Evolutionary conservation across 345 rosid species (phyloP), one percentile per base, ranked within the genome.

Genomic region (Citrus sinensis): DNA sequence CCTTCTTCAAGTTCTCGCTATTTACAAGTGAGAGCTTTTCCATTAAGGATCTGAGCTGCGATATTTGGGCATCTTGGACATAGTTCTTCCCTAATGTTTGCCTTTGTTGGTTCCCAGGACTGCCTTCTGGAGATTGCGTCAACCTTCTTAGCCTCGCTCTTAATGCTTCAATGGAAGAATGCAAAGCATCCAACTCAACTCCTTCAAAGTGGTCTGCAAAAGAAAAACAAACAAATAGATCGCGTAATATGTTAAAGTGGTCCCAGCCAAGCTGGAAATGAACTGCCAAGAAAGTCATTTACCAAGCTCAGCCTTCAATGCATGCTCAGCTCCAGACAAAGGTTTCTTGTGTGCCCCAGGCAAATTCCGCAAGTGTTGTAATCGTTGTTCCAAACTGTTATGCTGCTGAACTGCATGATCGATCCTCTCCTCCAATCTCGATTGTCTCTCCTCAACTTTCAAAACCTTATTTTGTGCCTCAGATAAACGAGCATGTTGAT

Each of bases 291-390:
- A 35, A 59, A 70, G 70, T 78, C 79, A 74, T 83, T 86, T 90
- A 93, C 99, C 97, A 1, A 92, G 94, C 81, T 93, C 93, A 39
- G 94, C 85, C 87, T 93, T 92, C 70, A 94, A 94, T 59, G 90
- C 89, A 66, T 83, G 85, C 84, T 97, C 99, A 62, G 98, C 99
- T 81, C 82, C 88, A 6, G 98, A 90, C 83, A 94, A 83, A n/a
- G 97, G 99, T 77, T 85, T 94, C 89, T 87, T 94, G 76, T 90
- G 92, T 62, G 82, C 90, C 68, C 90, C 93, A 73, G 92, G 95
- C 77, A 93, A 85, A 83, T 83, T 91, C 86, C 92, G 91, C 68
- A 93, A 86, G 46, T 49, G 81, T 59, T 89, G 89, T 87, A 93
- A 75, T 20, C 92, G 89, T 77, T 88, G 85, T 70, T 93, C 98